Conservation (phyloP, 1,139 yeast genomes). For the Starmera stellimalicola region DNA sequence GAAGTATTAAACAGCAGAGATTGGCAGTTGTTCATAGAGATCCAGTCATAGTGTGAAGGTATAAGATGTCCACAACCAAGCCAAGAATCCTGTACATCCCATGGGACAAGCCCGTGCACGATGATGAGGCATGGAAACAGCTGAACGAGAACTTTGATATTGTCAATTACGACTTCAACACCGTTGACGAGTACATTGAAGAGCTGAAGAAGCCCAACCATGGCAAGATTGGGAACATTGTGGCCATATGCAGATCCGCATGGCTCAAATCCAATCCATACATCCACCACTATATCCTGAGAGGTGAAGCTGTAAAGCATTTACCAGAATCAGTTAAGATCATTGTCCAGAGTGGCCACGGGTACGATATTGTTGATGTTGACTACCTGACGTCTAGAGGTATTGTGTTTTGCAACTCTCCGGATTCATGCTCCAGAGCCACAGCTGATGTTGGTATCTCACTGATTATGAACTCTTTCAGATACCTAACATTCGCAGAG, state of each 20-base stretch:
- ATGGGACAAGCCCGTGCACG: slow-evolving; percentile 26
- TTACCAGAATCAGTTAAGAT: slow-evolving; percentile 27
- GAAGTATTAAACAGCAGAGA: too few relatives aligned
- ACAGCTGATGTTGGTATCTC: slow-evolving; percentile 29
- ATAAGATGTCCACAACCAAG: slow-evolving; percentile 5
- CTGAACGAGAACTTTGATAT: slow-evolving; percentile 25
- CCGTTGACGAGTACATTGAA: slow-evolving; percentile 25
- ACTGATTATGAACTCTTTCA: slow-evolving; percentile 22
- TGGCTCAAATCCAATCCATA: slow-evolving; percentile 29
- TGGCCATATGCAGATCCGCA: slow-evolving; percentile 27
- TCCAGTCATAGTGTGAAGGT: too few relatives aligned
- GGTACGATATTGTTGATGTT: slow-evolving; percentile 30
- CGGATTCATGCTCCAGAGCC: slow-evolving; percentile 27
- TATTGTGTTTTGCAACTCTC: slow-evolving; percentile 28
- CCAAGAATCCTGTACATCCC: slow-evolving; percentile 29
- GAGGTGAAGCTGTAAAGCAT: slow-evolving; percentile 22
- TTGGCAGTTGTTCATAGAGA: too few relatives aligned
- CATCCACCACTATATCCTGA: slow-evolving; percentile 24
- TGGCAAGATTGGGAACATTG: slow-evolving; percentile 25
- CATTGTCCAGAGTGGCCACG: slow-evolving; percentile 29
- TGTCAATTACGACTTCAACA: slow-evolving; percentile 23
- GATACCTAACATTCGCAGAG: slow-evolving; percentile 26
- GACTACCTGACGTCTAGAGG: slow-evolving; percentile 24
- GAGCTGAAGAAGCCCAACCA: slow-evolving; percentile 24
- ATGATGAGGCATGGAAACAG: slow-evolving; percentile 25